Percentiles rank a stretch among this genome's conserved stretches.
These are phyloP conservation scores for Candida berthetii DNA, from an alignment of 805 yeast genomes.

Conservation along the genomic window DNA sequence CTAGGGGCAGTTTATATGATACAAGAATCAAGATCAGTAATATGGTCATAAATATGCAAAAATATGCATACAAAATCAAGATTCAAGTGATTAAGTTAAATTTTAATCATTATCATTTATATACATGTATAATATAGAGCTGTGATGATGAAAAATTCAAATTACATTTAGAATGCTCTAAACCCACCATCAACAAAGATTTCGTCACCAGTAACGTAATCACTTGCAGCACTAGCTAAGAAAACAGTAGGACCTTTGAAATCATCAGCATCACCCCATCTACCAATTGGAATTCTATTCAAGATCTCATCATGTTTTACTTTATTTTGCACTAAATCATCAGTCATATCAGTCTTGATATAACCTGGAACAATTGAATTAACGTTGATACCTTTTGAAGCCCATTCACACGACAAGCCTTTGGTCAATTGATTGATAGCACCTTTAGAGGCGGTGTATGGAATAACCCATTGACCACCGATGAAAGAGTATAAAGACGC, in stretches of 20 bases:
- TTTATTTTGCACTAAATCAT: constrained; percentile 19
- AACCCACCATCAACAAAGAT: constrained; percentile 77
- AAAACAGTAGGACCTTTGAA: constrained; percentile 73
- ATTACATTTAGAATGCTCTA: constrained; percentile 7
- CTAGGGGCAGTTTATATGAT: no score
- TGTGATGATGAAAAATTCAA: no score
- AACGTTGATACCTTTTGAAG: constrained; percentile 35
- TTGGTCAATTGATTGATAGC: constrained; percentile 66
- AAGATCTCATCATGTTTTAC: constrained; percentile 21
- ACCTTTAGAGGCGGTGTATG: constrained; percentile 84
- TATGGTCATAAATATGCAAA: no score
- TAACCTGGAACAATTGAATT: constrained; percentile 48
- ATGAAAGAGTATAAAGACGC: constrained; percentile 53
- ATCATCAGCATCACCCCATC: constrained; percentile 45
- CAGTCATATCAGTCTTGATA: constrained; percentile 40
- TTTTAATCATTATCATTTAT: no score
- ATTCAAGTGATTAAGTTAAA: no score
- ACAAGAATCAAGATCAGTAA: no score
- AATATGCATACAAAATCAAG: no score
- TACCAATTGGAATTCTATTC: constrained; percentile 35
- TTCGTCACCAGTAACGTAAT: constrained; percentile 71
- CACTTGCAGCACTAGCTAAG: constrained; percentile 71
- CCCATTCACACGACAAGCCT: constrained; percentile 61
- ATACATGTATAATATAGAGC: no score
- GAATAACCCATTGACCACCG: constrained; percentile 33